A percentile compares a stretch with the other conserved stretches of the same genome.
Conservation (phyloP, 2,329 filamentous ascomycete genomes). For the Trematosphaeria pertusa region DNA sequence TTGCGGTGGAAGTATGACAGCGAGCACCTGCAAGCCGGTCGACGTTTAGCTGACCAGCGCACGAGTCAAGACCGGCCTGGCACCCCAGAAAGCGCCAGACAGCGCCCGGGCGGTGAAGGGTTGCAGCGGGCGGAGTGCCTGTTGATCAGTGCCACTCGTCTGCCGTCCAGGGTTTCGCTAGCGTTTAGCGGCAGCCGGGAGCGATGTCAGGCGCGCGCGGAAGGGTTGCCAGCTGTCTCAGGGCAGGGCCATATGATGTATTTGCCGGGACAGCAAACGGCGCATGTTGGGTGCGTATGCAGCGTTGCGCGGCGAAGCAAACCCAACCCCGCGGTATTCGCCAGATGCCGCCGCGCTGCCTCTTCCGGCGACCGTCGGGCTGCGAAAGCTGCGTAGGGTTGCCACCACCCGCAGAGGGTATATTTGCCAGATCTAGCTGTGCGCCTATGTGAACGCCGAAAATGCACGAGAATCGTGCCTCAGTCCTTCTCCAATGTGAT, state of each 20-base stretch:
- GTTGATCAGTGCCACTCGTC: constrained; percentile 37
- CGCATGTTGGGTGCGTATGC: constrained; percentile 6
- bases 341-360: constrained; percentile 15
- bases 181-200: constrained; percentile 26
- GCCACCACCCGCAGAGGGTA: constrained; percentile 19
- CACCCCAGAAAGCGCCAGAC: constrained; percentile 18
- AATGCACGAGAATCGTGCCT: constrained; percentile 8
- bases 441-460: constrained; percentile 12
- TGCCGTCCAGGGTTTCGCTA: constrained; percentile 35
- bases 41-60: constrained; percentile 31
- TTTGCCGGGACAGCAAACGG: constrained; percentile 18
- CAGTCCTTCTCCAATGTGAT: constrained; percentile 64
- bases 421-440: constrained; percentile 29
- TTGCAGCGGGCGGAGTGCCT: constrained; percentile 28
- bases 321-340: constrained; percentile 5
- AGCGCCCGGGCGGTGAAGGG: constrained; percentile 39
- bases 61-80: constrained; percentile 31
- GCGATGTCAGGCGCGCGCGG: constrained; percentile 34
- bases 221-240: constrained; percentile 37
- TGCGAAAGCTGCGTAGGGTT: constrained; percentile 21
- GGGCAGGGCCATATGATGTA: constrained; percentile 27
- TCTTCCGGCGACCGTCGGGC: constrained; percentile 26
- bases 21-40: constrained; percentile 36
- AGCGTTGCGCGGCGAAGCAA: constrained; percentile 2
- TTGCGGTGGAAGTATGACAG: constrained; percentile 39